Evolutionary conservation across 1,139 yeast genomes (phyloP).

Genomic region (Taphrina deformans): DNA sequence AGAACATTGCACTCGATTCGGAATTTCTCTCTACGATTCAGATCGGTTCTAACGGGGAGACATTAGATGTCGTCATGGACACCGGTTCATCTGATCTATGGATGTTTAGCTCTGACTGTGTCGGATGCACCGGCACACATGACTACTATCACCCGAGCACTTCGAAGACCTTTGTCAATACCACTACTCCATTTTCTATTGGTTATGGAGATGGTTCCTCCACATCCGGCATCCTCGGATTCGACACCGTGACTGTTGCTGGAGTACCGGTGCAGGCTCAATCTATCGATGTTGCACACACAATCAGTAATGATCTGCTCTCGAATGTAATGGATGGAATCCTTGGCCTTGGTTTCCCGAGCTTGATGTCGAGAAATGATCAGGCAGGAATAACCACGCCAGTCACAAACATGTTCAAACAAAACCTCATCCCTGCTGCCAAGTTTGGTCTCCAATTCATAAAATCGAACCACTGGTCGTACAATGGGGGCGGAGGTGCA

Average conservation of each 20-base stretch:
- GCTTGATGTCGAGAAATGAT: not conserved
- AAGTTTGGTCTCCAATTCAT: slow-evolving; percentile 26
- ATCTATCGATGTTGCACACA: slow-evolving; percentile 14
- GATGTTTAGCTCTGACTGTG: slow-evolving; percentile 46
- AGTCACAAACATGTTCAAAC: slow-evolving; percentile 18
- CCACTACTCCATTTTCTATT: slow-evolving; percentile 45
- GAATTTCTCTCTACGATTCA: slow-evolving; percentile 39
- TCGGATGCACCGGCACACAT: slow-evolving; percentile 38
- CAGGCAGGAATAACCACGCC: slow-evolving; percentile 16
- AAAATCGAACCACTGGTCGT: slow-evolving; percentile 16
- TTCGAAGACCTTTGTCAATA: slow-evolving; percentile 39
- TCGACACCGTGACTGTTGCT: slow-evolving; percentile 40
- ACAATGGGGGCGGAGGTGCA: slow-evolving; percentile 61
- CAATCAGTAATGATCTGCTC: slow-evolving; percentile 9
- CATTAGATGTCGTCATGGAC: slow-evolving; percentile 46
- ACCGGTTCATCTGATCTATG: slow-evolving; percentile 54
- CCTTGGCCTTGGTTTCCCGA: slow-evolving; percentile 31
- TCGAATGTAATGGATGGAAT: slow-evolving; percentile 25
- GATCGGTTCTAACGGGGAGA: slow-evolving; percentile 49
- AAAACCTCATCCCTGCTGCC: slow-evolving; percentile 11
- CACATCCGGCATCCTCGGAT: slow-evolving; percentile 44
- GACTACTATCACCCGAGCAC: slow-evolving; percentile 47
- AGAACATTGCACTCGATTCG: slow-evolving; percentile 22
- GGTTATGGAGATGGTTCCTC: slow-evolving; percentile 43
- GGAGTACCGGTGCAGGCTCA: slow-evolving; percentile 36